Evolutionary conservation across 2,329 filamentous ascomycete genomes (phyloP), one percentile per base, ranked within the genome.

Genomic region (Macrophomina phaseolina): DNA sequence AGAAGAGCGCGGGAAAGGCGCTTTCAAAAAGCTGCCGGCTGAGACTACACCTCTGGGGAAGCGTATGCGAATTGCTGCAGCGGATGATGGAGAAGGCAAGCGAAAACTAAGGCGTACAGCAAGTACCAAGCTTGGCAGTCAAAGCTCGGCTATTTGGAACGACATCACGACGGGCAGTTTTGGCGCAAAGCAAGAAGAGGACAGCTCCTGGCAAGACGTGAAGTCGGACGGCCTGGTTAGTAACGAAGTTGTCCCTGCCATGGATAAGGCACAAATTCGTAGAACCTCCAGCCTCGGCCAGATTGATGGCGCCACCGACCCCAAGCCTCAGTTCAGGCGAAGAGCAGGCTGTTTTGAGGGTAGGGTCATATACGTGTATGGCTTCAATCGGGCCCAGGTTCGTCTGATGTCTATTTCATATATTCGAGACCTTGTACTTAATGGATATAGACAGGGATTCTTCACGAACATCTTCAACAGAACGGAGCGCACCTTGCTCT

Each of bases 51-150:
- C 36, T 78, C 82, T 7, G 34, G 75, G 74, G 53, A 78, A 79
- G 68, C 74, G 78, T 55, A 71, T 73, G 32, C 72, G 78, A 38
- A 18, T 9, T 9, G 7, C 55, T 23, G 73, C 75, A 16, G 68
- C 69, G 42, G 75, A 75, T 42, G 70, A 74, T n/a, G 73, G 76
- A 3, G 86, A 89, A 48, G 84, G 86, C 8, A 87, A 88, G 69
- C 87, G 93, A 70, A 98, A 97, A 80, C 80, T 99, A 70, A 89
- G 95, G 71, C 91, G 94, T 73, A 93, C 92, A 5, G 91, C 94
- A 28, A 97, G 94, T 77, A 89, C 90, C 74, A 94, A 93, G 76
- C 82, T 98, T 38, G 89, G 86, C 67, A 91, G 85, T 60, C 93
- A 97, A 73, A 90, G 89, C 71, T 89, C 94, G 72, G 89, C 88